Percentiles rank a stretch among this genome's conserved stretches.
phyloP scores from a whole-genome alignment of 1,284 basidiomycete genomes.

The Wallemia mellicola region DNA sequence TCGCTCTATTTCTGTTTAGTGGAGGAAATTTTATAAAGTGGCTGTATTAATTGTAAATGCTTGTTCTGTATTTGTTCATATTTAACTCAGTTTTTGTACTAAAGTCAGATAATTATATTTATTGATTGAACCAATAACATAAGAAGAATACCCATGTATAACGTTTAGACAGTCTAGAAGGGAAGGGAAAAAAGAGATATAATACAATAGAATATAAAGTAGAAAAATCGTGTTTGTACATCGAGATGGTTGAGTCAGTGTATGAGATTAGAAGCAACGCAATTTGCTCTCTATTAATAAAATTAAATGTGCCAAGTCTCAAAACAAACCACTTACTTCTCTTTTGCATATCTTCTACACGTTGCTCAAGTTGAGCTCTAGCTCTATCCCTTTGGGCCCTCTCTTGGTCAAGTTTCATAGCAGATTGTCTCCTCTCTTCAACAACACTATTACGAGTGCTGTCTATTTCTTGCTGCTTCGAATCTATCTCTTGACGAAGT shows the following conservation, averaged over 20 bases:
- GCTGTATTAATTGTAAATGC: too few relatives aligned
- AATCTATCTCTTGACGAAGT: conserved; percentile 35
- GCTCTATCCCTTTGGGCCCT: conserved; percentile 48
- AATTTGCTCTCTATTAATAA: background rate
- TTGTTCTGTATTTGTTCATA: too few relatives aligned
- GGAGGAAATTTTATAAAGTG: too few relatives aligned
- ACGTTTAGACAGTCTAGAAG: background rate
- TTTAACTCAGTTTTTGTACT: too few relatives aligned
- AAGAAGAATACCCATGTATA: too few relatives aligned
- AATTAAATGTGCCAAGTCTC: too few relatives aligned
- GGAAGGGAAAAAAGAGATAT: background rate
- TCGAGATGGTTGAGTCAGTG: too few relatives aligned
- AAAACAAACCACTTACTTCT: conserved; percentile 5
- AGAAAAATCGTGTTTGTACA: too few relatives aligned
- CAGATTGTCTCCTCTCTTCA: conserved; percentile 53
- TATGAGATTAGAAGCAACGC: background rate
- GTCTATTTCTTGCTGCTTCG: conserved; percentile 43
- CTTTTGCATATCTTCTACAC: conserved; percentile 49
- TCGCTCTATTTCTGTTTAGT: too few relatives aligned
- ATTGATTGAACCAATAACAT: too few relatives aligned
- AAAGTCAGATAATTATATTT: too few relatives aligned
- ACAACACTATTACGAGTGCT: conserved; percentile 43
- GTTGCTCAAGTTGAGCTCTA: conserved; percentile 45
- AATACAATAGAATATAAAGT: too few relatives aligned
- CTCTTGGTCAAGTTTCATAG: conserved; percentile 48